Evolutionary conservation across 2,329 filamentous ascomycete species (phyloP), one percentile per base, ranked within the genome.

Genomic region (Fusarium sacchari): DNA sequence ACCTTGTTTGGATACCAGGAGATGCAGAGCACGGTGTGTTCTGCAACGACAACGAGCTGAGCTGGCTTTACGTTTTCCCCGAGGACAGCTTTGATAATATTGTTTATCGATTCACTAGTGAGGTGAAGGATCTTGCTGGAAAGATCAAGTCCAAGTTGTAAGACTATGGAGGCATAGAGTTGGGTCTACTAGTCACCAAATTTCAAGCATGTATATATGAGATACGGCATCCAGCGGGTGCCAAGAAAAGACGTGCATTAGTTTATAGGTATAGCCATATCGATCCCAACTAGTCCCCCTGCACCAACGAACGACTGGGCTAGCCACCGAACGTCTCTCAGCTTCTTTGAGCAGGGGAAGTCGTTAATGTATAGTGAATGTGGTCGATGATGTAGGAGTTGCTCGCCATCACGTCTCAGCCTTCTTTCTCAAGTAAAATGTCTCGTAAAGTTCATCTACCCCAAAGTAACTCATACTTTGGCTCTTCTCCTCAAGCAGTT

Each of bases 11-110:
- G 74, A 72, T 78, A 20, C 76, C 74, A 1, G 76, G 74, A 17
- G 73, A 78, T 34, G 76, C 73, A 9, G 73, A 74, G n/a, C 76
- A 78, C 26, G 76, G 73, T 1, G 71, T 78, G 4, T 78, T 78
- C 26, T 77, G 76, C 15, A 46, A 39, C 3, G 60, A 61, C 7
- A 34, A 72, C 8, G 57, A 69, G 26, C 17, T 78, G 15, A 74
- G 53, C 26, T 78, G 76, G 76, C 59, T 78, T 5, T 78, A 78
- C 26, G 53, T 78, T 6, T 78, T 78, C 28, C 71, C 76, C 3
- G 76, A 77, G 39, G 76, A 72, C 2, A 71, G 69, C 24, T 78
- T 78, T 56, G 76, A 77, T 40, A 40, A 73, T 7, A 64, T 78
- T 15, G 14, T 77, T 18, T 78, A 77, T 58, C 64, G 68, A 7